Percentiles rank a stretch among this genome's conserved stretches.
Conservation (phyloP, 2,329 filamentous ascomycete species). For the Penicillium sclerotiorum region DNA sequence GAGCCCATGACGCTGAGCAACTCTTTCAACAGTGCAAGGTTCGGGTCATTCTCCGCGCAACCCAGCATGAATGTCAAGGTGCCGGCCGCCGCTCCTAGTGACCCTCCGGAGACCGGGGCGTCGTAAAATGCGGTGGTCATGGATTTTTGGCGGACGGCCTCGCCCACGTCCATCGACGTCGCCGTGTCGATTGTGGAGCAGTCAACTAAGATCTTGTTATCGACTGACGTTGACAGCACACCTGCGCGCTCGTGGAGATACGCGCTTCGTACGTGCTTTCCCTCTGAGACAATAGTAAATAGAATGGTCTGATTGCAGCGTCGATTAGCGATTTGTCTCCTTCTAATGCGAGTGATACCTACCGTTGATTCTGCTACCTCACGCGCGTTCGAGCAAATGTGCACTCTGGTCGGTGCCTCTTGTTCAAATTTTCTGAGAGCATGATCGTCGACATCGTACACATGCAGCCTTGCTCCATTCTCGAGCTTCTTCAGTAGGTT, state of each 20-base stretch:
- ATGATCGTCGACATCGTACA: background rate
- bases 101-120: background rate
- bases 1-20: background rate
- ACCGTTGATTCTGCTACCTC: background rate
- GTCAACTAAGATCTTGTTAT: background rate
- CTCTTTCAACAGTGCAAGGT: background rate
- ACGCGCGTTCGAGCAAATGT: background rate
- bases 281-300: background rate
- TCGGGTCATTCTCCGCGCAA: background rate
- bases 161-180: background rate
- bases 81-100: background rate
- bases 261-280: background rate
- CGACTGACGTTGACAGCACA: background rate
- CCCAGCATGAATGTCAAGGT: background rate
- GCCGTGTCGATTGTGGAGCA: background rate
- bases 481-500: background rate
- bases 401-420: background rate
- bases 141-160: background rate
- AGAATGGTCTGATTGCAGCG: background rate
- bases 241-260: background rate
- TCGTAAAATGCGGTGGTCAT: background rate
- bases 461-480: background rate
- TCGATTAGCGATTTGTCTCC: background rate
- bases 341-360: background rate
- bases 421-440: background rate